Percentiles rank a stretch among this genome's conserved stretches.
Evolutionary conservation across 805 yeast genomes (phyloP).

Genomic region (Yamadazyma phyllophila): DNA sequence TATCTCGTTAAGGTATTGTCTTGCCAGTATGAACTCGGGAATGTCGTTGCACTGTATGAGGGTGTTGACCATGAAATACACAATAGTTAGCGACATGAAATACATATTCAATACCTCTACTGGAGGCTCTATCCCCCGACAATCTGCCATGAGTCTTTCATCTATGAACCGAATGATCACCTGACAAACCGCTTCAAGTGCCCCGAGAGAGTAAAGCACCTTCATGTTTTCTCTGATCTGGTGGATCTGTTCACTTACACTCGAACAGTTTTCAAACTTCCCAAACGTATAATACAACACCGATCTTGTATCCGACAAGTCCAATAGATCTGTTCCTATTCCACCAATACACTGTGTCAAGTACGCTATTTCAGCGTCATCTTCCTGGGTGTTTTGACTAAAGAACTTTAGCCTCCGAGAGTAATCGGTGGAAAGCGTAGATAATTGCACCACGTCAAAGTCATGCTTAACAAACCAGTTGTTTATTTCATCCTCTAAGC

Average conservation of each 20-base stretch:
- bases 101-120: constrained; percentile 11
- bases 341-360: not conserved
- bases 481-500: constrained; percentile 27
- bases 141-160: not conserved
- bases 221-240: constrained; percentile 13
- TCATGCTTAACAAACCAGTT: constrained; percentile 41
- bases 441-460: constrained; percentile 14
- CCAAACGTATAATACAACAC: constrained; percentile 27
- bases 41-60: constrained; percentile 14
- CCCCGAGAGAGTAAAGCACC: constrained; percentile 10
- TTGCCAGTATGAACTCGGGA: constrained; percentile 12
- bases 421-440: constrained; percentile 2
- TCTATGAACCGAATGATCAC: not conserved
- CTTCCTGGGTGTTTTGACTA: not conserved
- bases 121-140: not conserved
- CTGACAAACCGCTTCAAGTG: not conserved
- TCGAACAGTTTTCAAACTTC: constrained; percentile 14
- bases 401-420: not conserved
- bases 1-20: constrained; percentile 21
- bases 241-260: constrained; percentile 17
- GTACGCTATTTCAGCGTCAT: not conserved
- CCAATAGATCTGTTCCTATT: not conserved
- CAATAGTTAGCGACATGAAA: constrained; percentile 31
- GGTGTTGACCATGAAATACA: constrained; percentile 32
- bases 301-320: not conserved